Percentiles rank a stretch among this genome's conserved stretches.
Conservation (phyloP, 805 yeast species). For the Myxozyma monticola region DNA sequence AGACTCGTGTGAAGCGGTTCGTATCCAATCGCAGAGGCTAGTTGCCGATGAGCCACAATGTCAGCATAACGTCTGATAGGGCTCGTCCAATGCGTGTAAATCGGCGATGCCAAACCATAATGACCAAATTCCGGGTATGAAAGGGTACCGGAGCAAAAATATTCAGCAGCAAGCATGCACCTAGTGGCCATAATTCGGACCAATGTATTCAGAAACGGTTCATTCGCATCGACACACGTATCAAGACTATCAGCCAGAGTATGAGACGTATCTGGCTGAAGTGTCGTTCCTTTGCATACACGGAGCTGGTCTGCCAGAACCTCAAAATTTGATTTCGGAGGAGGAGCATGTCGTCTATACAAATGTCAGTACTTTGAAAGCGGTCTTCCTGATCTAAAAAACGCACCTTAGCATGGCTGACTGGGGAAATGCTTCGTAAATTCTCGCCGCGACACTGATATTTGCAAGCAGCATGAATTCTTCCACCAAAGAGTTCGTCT, state of each 20-base stretch:
- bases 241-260: conserved; percentile 93
- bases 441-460: conserved; percentile 90
- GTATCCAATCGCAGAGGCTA: conserved; percentile 97
- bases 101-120: conserved; percentile 96
- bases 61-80: conserved; percentile 99
- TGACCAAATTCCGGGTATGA: conserved; percentile 91
- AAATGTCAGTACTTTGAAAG: background rate
- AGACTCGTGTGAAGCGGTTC: conserved; percentile 80
- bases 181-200: conserved; percentile 96
- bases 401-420: conserved; percentile 75
- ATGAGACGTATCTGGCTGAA: conserved; percentile 81
- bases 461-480: conserved; percentile 98
- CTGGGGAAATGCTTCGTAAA: conserved; percentile 91
- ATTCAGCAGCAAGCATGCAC: conserved; percentile 99
- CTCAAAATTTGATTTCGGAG: conserved; percentile 93
- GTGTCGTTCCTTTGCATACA: conserved; percentile 69
- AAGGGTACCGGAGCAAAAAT: conserved; percentile 86
- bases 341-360: conserved; percentile 92
- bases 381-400: background rate
- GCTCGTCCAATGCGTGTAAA: conserved; percentile 96
- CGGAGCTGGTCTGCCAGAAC: conserved; percentile 83
- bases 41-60: conserved; percentile 93
- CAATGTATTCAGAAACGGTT: conserved; percentile 89
- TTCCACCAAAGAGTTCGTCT: conserved; percentile 93
- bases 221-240: conserved; percentile 75